Percentiles rank a stretch among this genome's conserved stretches.
These are phyloP conservation scores for Paramecium sonneborni DNA, from an alignment of 73 alveolate genomes.

Conservation along the genomic window DNA sequence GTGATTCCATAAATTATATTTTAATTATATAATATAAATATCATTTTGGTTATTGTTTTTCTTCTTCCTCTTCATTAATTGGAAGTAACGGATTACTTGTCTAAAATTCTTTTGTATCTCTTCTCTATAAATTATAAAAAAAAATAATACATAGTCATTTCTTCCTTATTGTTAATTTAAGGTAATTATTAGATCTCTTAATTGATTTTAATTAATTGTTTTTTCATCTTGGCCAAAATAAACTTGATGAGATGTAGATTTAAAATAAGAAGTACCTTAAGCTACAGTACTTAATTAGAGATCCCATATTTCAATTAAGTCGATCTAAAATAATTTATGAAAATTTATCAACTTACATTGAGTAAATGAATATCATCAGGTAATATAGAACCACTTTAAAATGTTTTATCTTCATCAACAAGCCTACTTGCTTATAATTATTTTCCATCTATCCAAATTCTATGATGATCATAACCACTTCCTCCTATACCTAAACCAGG, in stretches of 20 bases:
- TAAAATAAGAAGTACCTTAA: slow-evolving; percentile 38
- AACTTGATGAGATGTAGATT: not conserved
- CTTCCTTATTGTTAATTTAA: slow-evolving; percentile 44
- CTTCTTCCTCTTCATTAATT: slow-evolving; percentile 2
- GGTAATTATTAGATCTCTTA: slow-evolving; percentile 28
- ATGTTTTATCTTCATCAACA: slow-evolving; percentile 39
- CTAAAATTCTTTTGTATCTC: not conserved
- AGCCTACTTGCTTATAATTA: slow-evolving; percentile 18
- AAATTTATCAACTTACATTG: not conserved
- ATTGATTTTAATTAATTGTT: not conserved
- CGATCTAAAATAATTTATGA: not conserved
- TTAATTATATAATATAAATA: not conserved
- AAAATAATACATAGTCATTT: not conserved
- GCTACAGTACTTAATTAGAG: not conserved
- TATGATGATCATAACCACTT: slow-evolving; percentile 46
- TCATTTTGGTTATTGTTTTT: not conserved
- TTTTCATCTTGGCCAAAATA: not conserved
- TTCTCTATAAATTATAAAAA: not conserved
- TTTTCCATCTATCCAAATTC: slow-evolving; percentile 58
- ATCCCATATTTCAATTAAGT: slow-evolving; percentile 32
- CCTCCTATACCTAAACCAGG: slow-evolving; percentile 60
- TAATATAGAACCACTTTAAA: slow-evolving; percentile 16
- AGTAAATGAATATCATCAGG: not conserved
- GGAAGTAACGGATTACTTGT: slow-evolving; percentile 4
- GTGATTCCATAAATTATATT: not conserved